Base-by-base conservation (phyloP, 2,329 filamentous ascomycete species). In the Tolypocladium ovalisporum region DNA sequence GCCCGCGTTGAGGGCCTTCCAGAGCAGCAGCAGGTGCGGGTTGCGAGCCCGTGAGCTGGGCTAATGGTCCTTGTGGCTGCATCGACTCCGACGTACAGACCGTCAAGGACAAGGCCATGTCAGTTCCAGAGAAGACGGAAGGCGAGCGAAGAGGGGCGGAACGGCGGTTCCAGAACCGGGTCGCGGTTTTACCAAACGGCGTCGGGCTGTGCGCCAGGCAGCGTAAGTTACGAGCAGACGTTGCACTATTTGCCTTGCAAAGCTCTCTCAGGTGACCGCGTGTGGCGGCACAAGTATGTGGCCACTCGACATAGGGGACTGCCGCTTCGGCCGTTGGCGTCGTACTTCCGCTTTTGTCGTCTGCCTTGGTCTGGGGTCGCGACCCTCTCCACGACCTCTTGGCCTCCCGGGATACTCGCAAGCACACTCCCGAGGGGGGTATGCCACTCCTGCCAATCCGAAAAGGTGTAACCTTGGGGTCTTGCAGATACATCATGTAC, bases 381-480 rank as follows among this genome's bases (percentile, higher is more conserved):
- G 81, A 77, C 1, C 83, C 84, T 66, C 83, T 86, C 85, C 85
- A 88, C 64, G 80, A 86, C 65, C 81, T 76, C 70, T 81, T 85
- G 24, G 84, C 80, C 64, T 86, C 82, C 61, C 84, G 77, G n/a
- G 85, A 81, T 42, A 88, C 84, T 52, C 84, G 81, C 64, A 80
- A 68, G 64, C 83, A 85, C 12, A 87, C 84, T 19, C 85, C 85
- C 49, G 83, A 76, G 3, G 85, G 85, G 9, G 85, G 85, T 32
- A 87, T 79, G 57, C 80, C 79, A 64, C 81, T 84, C 64, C 83
- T 84, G 59, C 83, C 80, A 57, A 85, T 76, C 55, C 82, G 79
- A 60, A 88, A 83, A 0, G 85, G 85, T 1, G 85, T 88, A 3
- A 87, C 83, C 54, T 82, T 83, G 52, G 85, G 84, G 62, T 88